Conservation (phyloP, 805 yeast species). For the Cyberlindnera amylophila region DNA sequence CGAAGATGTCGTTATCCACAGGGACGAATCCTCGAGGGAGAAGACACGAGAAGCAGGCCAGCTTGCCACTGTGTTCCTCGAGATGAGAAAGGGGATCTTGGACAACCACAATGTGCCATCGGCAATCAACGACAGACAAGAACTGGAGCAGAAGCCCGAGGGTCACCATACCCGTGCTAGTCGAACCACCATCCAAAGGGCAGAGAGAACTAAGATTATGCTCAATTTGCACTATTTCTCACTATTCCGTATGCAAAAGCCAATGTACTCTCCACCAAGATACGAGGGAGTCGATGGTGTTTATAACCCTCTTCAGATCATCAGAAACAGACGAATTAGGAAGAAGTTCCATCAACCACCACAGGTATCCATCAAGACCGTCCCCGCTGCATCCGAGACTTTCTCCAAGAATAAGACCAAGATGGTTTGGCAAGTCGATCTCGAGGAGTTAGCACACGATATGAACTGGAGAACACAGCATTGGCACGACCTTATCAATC, state of each 20-base stretch:
- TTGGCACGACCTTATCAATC: constrained; percentile 46
- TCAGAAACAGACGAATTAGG: constrained; percentile 64
- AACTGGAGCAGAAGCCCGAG: constrained; percentile 20
- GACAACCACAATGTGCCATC: constrained; percentile 39
- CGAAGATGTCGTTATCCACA: neutral
- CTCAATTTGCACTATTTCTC: constrained; percentile 25
- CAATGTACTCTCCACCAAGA: constrained; percentile 11
- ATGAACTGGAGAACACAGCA: constrained; percentile 52
- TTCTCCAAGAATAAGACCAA: constrained; percentile 47
- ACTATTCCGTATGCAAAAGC: constrained; percentile 21
- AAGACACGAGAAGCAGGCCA: constrained; percentile 31
- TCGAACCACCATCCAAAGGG: constrained; percentile 39
- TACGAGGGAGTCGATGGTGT: constrained; percentile 54
- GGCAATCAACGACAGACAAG: constrained; percentile 16
- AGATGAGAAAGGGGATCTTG: constrained; percentile 39
- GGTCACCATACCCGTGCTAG: constrained; percentile 20
- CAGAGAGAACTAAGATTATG: constrained; percentile 45
- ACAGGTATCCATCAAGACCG: constrained; percentile 40
- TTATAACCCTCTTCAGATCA: constrained; percentile 80
- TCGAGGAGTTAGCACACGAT: constrained; percentile 56
- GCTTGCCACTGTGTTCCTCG: constrained; percentile 38
- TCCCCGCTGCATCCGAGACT: constrained; percentile 64
- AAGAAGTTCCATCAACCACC: constrained; percentile 47
- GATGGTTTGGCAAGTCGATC: constrained; percentile 61
- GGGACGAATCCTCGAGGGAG: constrained; percentile 1